A percentile compares a stretch with the other conserved stretches of the same genome.
Evolutionary conservation across 805 yeast genomes (phyloP).

Genomic region (Cyberlindnera mrakii): DNA sequence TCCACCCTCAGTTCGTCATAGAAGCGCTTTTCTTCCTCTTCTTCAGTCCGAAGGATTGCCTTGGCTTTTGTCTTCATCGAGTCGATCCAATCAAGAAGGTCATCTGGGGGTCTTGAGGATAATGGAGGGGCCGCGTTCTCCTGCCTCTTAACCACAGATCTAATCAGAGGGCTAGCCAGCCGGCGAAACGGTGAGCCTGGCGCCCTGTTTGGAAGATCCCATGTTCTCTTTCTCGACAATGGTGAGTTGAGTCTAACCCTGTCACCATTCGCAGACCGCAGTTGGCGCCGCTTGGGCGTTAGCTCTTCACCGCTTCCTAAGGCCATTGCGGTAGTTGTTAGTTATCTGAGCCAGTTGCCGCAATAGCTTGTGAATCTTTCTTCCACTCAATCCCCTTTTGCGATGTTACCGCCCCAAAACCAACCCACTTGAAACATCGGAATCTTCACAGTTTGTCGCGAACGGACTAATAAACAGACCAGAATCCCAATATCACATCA

Average conservation of each 20-base stretch:
- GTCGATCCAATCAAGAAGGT: slow-evolving; percentile 29
- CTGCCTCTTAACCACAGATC: slow-evolving; percentile 1
- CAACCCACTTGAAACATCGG: too few species aligned
- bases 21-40: slow-evolving; percentile 31
- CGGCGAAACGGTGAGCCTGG: slow-evolving; percentile 22
- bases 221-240: slow-evolving; percentile 10
- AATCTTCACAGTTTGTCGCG: too few species aligned
- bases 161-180: slow-evolving; percentile 8
- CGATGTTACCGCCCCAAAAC: too few species aligned
- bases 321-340: too few species aligned
- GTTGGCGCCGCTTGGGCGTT: not conserved
- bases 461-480: too few species aligned
- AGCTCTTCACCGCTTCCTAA: not conserved
- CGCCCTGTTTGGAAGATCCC: slow-evolving; percentile 17
- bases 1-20: slow-evolving; percentile 31
- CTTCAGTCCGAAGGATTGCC: slow-evolving; percentile 25
- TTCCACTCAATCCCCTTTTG: too few species aligned
- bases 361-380: too few species aligned
- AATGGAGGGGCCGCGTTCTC: not conserved
- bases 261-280: not conserved
- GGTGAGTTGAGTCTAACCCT: slow-evolving; percentile 13
- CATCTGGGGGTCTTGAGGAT: slow-evolving; percentile 6
- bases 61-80: slow-evolving; percentile 29
- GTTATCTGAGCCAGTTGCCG: too few species aligned
- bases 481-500: too few species aligned